Base-by-base conservation (phyloP, 1,139 yeast genomes). In the Debaryomycetaceae sp. region DNA sequence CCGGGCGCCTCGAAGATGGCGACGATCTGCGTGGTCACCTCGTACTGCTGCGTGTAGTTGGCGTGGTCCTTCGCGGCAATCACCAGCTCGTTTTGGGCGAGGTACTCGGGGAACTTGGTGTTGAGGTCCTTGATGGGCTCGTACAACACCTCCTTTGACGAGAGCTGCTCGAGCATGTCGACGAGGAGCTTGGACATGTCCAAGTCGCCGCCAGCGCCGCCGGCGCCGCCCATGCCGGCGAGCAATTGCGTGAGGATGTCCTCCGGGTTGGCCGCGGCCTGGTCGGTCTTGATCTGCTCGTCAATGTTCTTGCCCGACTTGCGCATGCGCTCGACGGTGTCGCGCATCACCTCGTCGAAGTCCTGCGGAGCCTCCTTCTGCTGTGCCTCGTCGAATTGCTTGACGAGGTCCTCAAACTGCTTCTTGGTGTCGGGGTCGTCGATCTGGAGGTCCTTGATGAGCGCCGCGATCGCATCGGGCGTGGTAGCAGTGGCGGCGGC, bases 71-170 rank as follows among this genome's bases (percentile, higher is more conserved):
- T 73, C 25, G 63, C 66, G 4, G 72, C 46, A 21, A 75, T 54
- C 20, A 56, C 54, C 45, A 49, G 60, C 35, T 65, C 59, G 41
- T 80, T 69, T 29, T 71, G 71, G 33, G 61, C 54, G 40, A 83
- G 61, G 70, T 78, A 83, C 12, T 55, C 71, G 3, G 85, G 84
- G 49, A 76, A 79, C 43, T 84, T 85, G 14, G 66, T 61, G 41
- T 81, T 76, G 54, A 89, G 69, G 39, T 86, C 95, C 48, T 80
- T 83, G 59, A 91, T 73, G 2, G 97, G 96, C 44, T 83, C 95
- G 51, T 85, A 89, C 29, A 91, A 66, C 18, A 89, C 85, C 36
- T 82, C 93, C 52, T 86, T 89, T 5, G 94, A 79, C 13, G 93
- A 77, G 54, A 91, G 71, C 52, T 86, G 93, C 39, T 80, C 82